These are phyloP conservation scores for Lipomyces orientalis DNA, from an alignment of 805 yeast species.

Conservation along the genomic window DNA sequence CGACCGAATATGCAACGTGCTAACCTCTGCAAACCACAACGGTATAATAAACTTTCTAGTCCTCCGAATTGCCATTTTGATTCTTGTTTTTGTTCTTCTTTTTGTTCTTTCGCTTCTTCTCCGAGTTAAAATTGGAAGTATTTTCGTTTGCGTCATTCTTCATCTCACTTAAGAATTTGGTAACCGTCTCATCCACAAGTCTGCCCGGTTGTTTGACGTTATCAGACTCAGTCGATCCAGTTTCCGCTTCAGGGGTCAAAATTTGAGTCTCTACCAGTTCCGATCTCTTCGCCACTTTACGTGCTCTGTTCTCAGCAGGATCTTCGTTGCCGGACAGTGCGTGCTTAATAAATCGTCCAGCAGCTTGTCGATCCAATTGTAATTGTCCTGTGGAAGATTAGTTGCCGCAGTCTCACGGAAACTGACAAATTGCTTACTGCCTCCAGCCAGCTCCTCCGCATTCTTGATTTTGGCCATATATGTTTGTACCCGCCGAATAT, in stretches of 20 bases:
- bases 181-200: neutral
- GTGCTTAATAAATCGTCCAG: constrained; percentile 34
- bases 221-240: neutral
- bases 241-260: neutral
- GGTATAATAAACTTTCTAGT: neutral
- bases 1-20: no score
- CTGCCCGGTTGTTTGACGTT: no score
- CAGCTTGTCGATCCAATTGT: constrained; percentile 29
- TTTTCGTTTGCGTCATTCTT: neutral
- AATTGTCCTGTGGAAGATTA: constrained; percentile 18
- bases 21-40: no score
- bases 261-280: neutral
- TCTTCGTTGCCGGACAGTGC: constrained; percentile 30
- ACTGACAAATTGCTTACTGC: constrained; percentile 19
- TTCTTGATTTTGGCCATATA: constrained; percentile 33
- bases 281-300: neutral
- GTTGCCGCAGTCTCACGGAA: neutral
- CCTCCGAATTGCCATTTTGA: neutral
- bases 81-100: neutral
- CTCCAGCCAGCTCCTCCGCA: constrained; percentile 31
- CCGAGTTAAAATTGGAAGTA: neutral
- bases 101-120: neutral
- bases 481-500: constrained; percentile 29
- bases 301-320: constrained; percentile 19
- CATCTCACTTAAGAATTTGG: neutral